These are phyloP conservation scores for Aspergillaceae sp. DNA, from an alignment of 2,329 filamentous ascomycete genomes.

Conservation along the genomic window DNA sequence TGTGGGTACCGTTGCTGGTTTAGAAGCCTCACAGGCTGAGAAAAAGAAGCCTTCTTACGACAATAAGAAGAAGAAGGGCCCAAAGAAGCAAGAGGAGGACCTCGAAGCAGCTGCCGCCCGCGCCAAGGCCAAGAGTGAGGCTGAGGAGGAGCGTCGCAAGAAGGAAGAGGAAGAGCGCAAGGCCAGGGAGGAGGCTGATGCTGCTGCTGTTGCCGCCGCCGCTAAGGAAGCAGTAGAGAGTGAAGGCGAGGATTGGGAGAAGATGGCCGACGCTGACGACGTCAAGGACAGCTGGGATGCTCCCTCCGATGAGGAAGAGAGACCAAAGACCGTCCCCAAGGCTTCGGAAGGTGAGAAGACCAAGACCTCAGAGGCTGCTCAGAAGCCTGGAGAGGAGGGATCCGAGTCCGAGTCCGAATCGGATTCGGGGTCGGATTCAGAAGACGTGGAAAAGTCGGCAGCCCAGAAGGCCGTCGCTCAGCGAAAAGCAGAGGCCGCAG, in stretches of 20 bases:
- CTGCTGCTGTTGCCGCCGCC: constrained; percentile 49
- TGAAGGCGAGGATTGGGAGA: constrained; percentile 75
- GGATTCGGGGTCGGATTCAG: constrained; percentile 42
- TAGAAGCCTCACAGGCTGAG: constrained; percentile 41
- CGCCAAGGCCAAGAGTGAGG: constrained; percentile 38
- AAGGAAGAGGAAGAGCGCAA: constrained; percentile 68
- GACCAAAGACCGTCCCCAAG: constrained; percentile 41
- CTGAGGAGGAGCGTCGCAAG: constrained; percentile 48
- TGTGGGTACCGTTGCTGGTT: constrained; percentile 37
- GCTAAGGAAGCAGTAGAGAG: constrained; percentile 50
- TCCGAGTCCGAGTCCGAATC: constrained; percentile 22
- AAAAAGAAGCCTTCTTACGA: constrained; percentile 74
- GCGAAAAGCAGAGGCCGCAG: constrained; percentile 79
- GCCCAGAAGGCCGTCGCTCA: constrained; percentile 62
- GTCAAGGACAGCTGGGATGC: constrained; percentile 96
- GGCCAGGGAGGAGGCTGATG: constrained; percentile 69
- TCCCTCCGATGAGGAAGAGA: constrained; percentile 53
- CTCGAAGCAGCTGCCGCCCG: constrained; percentile 41
- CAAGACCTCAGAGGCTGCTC: constrained; percentile 14
- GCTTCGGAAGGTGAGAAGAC: constrained; percentile 18
- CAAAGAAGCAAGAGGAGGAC: constrained; percentile 53
- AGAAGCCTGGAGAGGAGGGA: constrained; percentile 15
- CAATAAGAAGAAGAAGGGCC: constrained; percentile 65
- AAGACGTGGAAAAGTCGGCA: constrained; percentile 67
- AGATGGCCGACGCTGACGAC: constrained; percentile 63